These are phyloP conservation scores for Cylindrotheca fusiformis DNA, from an alignment of 108 stramenopile species.

Conservation along the genomic window DNA sequence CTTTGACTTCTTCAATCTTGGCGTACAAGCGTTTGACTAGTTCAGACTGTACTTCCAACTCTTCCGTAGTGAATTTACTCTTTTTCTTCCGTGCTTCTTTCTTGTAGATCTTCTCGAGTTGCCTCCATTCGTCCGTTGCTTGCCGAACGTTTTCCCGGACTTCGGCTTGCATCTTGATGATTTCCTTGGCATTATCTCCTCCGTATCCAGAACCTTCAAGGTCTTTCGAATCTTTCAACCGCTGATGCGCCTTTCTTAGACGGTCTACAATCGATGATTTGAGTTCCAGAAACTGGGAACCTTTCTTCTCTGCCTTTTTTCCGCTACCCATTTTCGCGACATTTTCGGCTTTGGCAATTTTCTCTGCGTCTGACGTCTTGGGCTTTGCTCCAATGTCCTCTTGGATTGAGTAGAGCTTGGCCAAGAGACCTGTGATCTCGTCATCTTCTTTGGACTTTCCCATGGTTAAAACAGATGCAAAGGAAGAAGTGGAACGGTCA, in stretches of 20 bases:
- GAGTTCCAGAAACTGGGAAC: conserved; percentile 78
- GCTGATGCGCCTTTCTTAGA: conserved; percentile 50
- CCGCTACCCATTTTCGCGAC: conserved; percentile 64
- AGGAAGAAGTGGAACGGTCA: too few species aligned
- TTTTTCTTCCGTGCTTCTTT: conserved; percentile 85
- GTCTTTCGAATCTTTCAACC: conserved; percentile 58
- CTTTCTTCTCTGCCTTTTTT: conserved; percentile 69
- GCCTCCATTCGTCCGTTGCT: conserved; percentile 80
- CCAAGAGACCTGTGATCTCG: conserved; percentile 75
- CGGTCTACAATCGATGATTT: conserved; percentile 71
- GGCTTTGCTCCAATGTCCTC: conserved; percentile 87
- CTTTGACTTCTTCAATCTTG: conserved; percentile 85
- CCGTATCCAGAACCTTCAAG: conserved; percentile 44
- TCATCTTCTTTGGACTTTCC: conserved; percentile 51
- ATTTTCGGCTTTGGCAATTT: conserved; percentile 62
- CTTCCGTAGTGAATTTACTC: conserved; percentile 82
- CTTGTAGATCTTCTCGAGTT: conserved; percentile 79
- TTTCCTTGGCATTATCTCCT: conserved; percentile 75
- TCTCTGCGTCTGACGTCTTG: conserved; percentile 68
- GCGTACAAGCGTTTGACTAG: conserved; percentile 69
- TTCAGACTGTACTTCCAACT: conserved; percentile 77
- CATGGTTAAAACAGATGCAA: conserved; percentile 30
- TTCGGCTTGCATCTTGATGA: conserved; percentile 76
- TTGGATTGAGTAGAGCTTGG: conserved; percentile 84
- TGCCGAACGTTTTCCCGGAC: conserved; percentile 75